These are phyloP conservation scores for Leccinum uliginosum DNA, from an alignment of 768 basidiomycete genomes.

Conservation along the genomic window DNA sequence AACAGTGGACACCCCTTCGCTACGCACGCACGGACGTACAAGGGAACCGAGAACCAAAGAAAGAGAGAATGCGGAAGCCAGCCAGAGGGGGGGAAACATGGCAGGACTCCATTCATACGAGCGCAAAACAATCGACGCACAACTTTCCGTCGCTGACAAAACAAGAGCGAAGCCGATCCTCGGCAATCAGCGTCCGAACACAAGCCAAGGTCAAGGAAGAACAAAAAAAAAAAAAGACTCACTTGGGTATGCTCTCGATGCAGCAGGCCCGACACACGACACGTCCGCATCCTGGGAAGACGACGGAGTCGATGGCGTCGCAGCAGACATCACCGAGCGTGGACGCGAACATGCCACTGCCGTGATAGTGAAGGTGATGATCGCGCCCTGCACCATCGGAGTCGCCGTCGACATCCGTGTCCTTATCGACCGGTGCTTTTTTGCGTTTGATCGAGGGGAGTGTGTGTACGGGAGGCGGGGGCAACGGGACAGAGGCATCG, in stretches of 20 bases:
- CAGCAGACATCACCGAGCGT: not conserved
- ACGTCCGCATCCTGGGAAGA: slow-evolving; percentile 33
- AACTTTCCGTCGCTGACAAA: slow-evolving; percentile 27
- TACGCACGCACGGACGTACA: not conserved
- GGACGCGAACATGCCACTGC: not conserved
- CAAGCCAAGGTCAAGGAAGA: not conserved
- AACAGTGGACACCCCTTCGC: not conserved
- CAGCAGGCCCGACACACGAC: slow-evolving; percentile 33
- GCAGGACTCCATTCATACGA: slow-evolving; percentile 10
- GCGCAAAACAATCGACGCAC: slow-evolving; percentile 30
- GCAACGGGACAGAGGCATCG: not conserved
- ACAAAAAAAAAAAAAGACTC: slow-evolving; percentile 6
- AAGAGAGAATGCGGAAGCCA: too few relatives aligned
- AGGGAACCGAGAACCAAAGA: too few relatives aligned
- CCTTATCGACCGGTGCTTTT: slow-evolving; percentile 24
- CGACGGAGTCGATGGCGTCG: slow-evolving; percentile 7
- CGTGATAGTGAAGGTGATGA: not conserved
- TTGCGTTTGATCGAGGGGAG: slow-evolving; percentile 23
- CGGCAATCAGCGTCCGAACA: slow-evolving; percentile 7
- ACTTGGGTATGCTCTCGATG: slow-evolving; percentile 34
- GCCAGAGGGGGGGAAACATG: not conserved
- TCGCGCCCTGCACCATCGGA: not conserved
- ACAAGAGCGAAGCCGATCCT: too few relatives aligned
- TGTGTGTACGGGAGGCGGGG: not conserved
- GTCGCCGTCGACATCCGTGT: slow-evolving; percentile 11